Base-by-base conservation (phyloP, 75 land plant genomes). In the Selaginella tamariscina region DNA sequence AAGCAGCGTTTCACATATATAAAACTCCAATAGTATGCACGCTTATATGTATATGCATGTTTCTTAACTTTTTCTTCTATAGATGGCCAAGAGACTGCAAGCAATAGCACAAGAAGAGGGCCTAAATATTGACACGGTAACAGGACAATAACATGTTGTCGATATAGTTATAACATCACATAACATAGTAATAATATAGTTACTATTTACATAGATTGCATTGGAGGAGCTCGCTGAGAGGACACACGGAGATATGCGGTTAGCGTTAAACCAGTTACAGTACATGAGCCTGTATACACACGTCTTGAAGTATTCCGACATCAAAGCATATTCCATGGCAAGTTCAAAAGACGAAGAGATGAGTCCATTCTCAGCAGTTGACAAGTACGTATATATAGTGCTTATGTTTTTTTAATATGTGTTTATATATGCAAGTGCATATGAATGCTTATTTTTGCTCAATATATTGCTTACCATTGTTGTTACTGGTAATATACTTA, bases 231-330 rank as follows among this genome's bases (percentile, higher is more conserved):
- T 94, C 49, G 85, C 88, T n/a, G 91, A 90, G 27, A 84, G 96
- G 67, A 86, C 80, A 27, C 86, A 90, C 77, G 98, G 98, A 30
- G 98, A 94, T 78, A 94, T 94, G 82, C 87, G 98, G 49, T 85
- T 90, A 91, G 96, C 98, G n/a, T 39, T 94, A 67, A 94, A 94
- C 70, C 86, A 90, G 71, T 33, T 94, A 71, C 98, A 94, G 59
- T 94, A 94, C 60, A 90, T 94, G 98, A 94, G 87, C 31, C 75
- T 94, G 31, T 82, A 86, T 18, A 72, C 70, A 32, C 79, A 82
- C 70, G 77, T 79, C 27, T 76, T 94, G 20, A 83, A 87, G 54
- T 94, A 85, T 79, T 84, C 77, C 68, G 96, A 94, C 66, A 75
- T 94, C 27, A 88, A 83, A 62, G 76, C 75, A 21, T 86, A 89